A percentile compares a stretch with the other conserved stretches of the same genome.
Evolutionary conservation across 805 yeast species (phyloP).

Genomic region (Metschnikowia similis): DNA sequence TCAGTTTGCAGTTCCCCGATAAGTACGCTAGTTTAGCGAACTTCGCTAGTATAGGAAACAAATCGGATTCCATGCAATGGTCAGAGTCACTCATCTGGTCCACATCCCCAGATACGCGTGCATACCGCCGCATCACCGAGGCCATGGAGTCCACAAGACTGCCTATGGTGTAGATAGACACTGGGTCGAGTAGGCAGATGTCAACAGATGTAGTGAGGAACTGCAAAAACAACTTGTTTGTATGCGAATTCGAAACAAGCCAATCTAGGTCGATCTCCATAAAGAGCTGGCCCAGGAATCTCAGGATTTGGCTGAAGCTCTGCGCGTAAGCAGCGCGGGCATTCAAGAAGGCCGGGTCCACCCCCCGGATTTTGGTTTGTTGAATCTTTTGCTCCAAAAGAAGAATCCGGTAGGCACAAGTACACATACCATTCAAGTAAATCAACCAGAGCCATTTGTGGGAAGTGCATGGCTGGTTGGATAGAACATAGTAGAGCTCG

Average conservation of each 20-base stretch:
- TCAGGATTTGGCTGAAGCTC: background rate
- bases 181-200: background rate
- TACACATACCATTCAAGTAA: background rate
- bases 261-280: background rate
- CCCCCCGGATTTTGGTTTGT: background rate
- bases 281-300: background rate
- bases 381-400: background rate
- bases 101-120: background rate
- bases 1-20: slow-evolving; percentile 9
- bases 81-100: background rate
- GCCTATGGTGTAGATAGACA: background rate
- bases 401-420: background rate
- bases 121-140: background rate
- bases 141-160: background rate
- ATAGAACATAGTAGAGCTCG: slow-evolving; percentile 10
- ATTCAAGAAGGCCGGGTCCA: background rate
- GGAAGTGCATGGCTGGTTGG: slow-evolving; percentile 2
- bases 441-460: slow-evolving; percentile 13
- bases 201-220: background rate
- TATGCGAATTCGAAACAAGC: background rate
- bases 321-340: slow-evolving; percentile 4
- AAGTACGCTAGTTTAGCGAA: slow-evolving; percentile 5
- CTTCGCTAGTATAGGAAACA: slow-evolving; percentile 5
- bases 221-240: background rate
- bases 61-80: background rate